Base-by-base conservation (phyloP, 768 basidiomycete species). In the Zangia roseola region DNA sequence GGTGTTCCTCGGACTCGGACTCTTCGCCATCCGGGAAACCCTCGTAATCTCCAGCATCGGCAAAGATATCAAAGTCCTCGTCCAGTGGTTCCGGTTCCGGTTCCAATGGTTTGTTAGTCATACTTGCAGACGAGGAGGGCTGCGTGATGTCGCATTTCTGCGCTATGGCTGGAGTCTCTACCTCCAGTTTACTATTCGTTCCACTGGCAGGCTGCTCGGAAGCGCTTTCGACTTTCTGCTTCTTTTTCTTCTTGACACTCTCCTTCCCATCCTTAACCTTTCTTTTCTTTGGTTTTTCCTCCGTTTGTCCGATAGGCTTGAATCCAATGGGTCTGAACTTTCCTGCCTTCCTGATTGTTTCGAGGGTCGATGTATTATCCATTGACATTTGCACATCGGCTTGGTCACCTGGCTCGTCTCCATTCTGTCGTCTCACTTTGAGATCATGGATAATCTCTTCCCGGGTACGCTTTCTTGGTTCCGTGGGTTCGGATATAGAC, bases 1-100 rank as follows among this genome's bases (percentile, higher is more conserved):
- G n/a, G 14, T 43, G 49, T 21, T 61, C 65, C n/a, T 60, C 74
- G 31, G 31, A 31, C 12, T 77, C 75, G 6, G 76, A 75, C 26
- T 78, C 82, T 17, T 81, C 78, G 41, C 80, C 80, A 19, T 74
- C 82, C 5, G 70, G 78, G 7, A 88, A 63, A 2, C 88, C 88
- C 43, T 86, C 77, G 61, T 94, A 97, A 41, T 91, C 90, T 9
- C 86, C 92, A 5, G 82, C 89, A 45, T 73, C 93, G 2, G 82
- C 88, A 63, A 97, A 97, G 36, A 97, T 94, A 61, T 95, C 88
- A 35, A 91, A 79, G 44, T 91, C 82, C 17, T 82, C 82, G n/a
- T 73, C 53, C 6, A 72, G 67, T 49, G 64, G 56, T 6, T 60
- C 52, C 6, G 47, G 52, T 26, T 60, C 64, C 0, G 26, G 51